Percentiles rank a stretch among this genome's conserved stretches.
Evolutionary conservation across 1,284 basidiomycete genomes (phyloP).

Genomic region (Tilletiopsis washingtonensis): DNA sequence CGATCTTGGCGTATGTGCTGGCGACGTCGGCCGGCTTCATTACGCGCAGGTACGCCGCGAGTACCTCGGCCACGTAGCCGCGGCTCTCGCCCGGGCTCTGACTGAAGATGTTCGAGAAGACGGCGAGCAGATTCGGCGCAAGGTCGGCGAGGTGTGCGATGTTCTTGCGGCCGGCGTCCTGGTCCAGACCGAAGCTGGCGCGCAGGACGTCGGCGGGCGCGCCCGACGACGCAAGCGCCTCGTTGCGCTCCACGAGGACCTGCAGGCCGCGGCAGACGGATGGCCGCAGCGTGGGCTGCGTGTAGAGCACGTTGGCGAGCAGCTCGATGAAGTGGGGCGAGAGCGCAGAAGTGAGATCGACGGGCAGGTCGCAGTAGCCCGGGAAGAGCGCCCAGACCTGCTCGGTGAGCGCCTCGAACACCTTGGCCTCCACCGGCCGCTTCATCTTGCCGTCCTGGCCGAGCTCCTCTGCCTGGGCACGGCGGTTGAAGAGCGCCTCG

Average conservation of each 20-base stretch:
- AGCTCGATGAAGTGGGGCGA: slow-evolving; percentile 52
- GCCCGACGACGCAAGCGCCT: slow-evolving; percentile 50
- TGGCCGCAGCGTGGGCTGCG: slow-evolving; percentile 73
- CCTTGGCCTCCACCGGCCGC: slow-evolving; percentile 67
- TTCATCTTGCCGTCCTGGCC: slow-evolving; percentile 58
- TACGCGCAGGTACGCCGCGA: slow-evolving; percentile 76
- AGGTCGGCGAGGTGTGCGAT: slow-evolving; percentile 67
- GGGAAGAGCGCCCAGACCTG: slow-evolving; percentile 75
- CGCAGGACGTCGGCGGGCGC: slow-evolving; percentile 52
- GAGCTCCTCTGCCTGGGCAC: slow-evolving; percentile 61
- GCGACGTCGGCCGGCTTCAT: slow-evolving; percentile 57
- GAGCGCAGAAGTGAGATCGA: slow-evolving; percentile 58
- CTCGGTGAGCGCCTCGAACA: slow-evolving; percentile 83
- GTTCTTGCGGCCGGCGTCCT: slow-evolving; percentile 61
- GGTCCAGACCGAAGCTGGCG: slow-evolving; percentile 54
- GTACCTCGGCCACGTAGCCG: slow-evolving; percentile 78
- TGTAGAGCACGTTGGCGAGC: slow-evolving; percentile 83
- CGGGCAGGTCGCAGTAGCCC: slow-evolving; percentile 65
- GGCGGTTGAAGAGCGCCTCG: slow-evolving; percentile 71
- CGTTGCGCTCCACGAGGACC: slow-evolving; percentile 69
- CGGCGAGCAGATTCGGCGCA: slow-evolving; percentile 83
- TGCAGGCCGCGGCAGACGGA: slow-evolving; percentile 74
- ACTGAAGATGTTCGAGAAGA: slow-evolving; percentile 93
- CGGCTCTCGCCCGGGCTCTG: slow-evolving; percentile 69
- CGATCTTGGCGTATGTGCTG: slow-evolving; percentile 72